A percentile compares a stretch with the other conserved stretches of the same genome.
Conservation (phyloP, 495 filamentous ascomycete species). For the Penicillium malachiteum region DNA sequence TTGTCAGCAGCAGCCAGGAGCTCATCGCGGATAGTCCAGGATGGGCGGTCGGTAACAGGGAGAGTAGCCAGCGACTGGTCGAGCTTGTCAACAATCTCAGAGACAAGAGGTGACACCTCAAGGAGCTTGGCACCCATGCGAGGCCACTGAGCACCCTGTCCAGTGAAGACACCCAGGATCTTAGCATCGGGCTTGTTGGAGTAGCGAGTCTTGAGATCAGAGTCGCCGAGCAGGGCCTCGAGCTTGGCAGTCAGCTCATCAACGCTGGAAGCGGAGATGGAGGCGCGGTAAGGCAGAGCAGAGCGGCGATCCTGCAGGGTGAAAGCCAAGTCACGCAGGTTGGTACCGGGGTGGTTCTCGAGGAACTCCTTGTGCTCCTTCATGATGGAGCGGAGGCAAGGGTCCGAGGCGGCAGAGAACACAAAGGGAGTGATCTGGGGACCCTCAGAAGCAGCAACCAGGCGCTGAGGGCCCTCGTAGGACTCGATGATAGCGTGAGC, state of each 20-base stretch:
- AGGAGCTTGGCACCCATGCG: constrained; percentile 1
- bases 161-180: constrained; percentile 12
- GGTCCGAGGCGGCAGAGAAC: too few relatives aligned
- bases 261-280: background rate
- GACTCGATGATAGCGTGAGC: constrained; percentile 58
- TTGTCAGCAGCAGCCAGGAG: constrained; percentile 5
- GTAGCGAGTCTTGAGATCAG: background rate
- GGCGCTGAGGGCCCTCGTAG: background rate
- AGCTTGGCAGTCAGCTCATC: background rate
- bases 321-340: constrained; percentile 1
- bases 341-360: background rate
- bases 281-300: background rate
- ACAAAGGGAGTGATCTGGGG: too few relatives aligned
- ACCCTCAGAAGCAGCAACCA: too few relatives aligned
- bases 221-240: background rate
- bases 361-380: too few relatives aligned
- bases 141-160: constrained; percentile 12
- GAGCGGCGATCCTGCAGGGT: constrained; percentile 5
- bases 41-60: constrained; percentile 1
- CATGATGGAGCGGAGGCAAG: too few relatives aligned
- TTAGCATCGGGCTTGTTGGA: background rate
- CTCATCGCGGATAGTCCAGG: constrained; percentile 9
- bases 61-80: background rate
- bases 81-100: background rate
- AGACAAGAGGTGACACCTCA: background rate